Evolutionary conservation across 2,329 filamentous ascomycete species (phyloP).

Genomic region (Alternaria gansuensis): DNA sequence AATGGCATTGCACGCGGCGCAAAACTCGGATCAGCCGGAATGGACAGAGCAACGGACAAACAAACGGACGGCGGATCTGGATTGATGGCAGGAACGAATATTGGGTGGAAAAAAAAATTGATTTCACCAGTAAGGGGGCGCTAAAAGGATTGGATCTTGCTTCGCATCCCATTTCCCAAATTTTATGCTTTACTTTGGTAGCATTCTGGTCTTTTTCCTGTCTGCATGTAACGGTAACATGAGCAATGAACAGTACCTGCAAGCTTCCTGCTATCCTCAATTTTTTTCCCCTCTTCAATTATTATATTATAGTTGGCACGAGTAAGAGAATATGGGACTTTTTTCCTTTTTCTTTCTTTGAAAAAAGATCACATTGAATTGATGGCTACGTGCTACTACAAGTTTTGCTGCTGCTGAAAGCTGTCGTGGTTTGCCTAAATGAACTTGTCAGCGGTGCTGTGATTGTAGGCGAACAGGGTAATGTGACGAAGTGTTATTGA

Average conservation of each 20-base stretch:
- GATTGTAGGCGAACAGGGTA: background rate
- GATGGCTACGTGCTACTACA: background rate
- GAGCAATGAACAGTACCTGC: background rate
- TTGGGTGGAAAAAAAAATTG: constrained; percentile 8
- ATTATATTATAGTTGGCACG: background rate
- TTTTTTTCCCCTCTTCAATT: background rate
- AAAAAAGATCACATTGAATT: background rate
- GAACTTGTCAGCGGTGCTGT: background rate
- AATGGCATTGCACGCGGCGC: background rate
- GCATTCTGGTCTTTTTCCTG: background rate
- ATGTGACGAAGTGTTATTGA: background rate
- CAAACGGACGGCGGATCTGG: background rate
- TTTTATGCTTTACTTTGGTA: background rate
- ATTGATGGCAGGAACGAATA: constrained; percentile 10
- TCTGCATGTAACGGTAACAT: background rate
- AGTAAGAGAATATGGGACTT: background rate
- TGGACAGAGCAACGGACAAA: background rate
- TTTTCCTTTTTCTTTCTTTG: too few species aligned
- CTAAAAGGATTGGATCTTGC: constrained; percentile 10
- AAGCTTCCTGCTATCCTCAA: background rate
- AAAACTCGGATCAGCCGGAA: background rate
- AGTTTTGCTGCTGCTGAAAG: background rate
- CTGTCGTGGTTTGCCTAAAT: background rate
- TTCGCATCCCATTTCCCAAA: background rate
- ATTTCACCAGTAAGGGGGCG: constrained; percentile 6